Evolutionary conservation across 768 basidiomycete genomes (phyloP).

Genomic region (Pisolithus microcarpus): DNA sequence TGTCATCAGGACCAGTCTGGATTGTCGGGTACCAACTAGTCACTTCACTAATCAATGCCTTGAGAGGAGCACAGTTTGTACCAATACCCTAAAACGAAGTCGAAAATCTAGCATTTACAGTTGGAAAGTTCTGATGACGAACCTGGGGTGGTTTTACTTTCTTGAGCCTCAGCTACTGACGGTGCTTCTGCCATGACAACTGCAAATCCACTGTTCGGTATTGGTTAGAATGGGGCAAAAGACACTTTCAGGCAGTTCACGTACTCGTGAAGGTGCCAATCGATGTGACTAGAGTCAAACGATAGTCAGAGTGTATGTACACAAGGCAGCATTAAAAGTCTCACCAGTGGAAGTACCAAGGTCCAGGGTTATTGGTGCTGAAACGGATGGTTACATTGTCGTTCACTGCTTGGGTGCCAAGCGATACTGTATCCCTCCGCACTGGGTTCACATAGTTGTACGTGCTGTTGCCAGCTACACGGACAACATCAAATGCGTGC

Average conservation of each 20-base stretch:
- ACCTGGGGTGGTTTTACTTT: constrained; percentile 10
- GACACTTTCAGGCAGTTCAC: background rate
- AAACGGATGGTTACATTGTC: constrained; percentile 50
- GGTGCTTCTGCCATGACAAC: constrained; percentile 14
- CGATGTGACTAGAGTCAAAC: no score
- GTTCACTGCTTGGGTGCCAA: constrained; percentile 12
- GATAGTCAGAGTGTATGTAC: no score
- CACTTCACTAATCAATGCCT: background rate
- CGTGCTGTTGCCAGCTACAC: constrained; percentile 5
- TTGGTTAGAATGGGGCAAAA: constrained; percentile 17
- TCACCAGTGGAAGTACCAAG: constrained; percentile 34
- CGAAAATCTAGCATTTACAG: background rate
- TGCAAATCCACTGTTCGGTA: constrained; percentile 24
- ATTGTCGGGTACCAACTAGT: no score
- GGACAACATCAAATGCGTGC: constrained; percentile 9
- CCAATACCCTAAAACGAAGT: constrained; percentile 7
- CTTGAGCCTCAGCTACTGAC: constrained; percentile 2
- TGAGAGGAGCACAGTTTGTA: constrained; percentile 5
- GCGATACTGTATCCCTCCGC: constrained; percentile 32
- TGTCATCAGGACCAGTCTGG: no score
- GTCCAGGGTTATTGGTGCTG: constrained; percentile 56
- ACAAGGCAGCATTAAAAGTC: background rate
- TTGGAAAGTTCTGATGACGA: background rate
- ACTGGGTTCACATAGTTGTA: constrained; percentile 12
- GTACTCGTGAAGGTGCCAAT: background rate